A percentile compares a stretch with the other conserved stretches of the same genome.
Evolutionary conservation across 2,329 filamentous ascomycete species (phyloP).

Genomic region (Plectosphaerella cucumerina): DNA sequence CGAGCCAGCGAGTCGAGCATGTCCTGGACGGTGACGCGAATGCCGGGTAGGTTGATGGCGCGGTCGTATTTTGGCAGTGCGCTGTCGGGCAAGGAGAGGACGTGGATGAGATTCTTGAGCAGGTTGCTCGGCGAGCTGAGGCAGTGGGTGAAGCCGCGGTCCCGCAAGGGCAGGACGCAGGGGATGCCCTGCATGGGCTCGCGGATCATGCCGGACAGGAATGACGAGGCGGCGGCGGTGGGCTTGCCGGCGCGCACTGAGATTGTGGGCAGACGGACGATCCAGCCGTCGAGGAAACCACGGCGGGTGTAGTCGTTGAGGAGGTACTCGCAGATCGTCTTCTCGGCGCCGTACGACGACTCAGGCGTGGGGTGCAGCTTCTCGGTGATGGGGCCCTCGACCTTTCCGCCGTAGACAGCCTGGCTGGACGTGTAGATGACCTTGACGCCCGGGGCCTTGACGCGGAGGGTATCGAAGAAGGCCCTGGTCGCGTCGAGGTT

Average conservation of each 20-base stretch:
- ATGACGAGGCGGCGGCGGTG: constrained; percentile 56
- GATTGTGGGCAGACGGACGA: constrained; percentile 54
- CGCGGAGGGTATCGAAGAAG: constrained; percentile 42
- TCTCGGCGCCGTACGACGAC: constrained; percentile 50
- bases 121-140: constrained; percentile 42
- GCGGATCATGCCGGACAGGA: constrained; percentile 58
- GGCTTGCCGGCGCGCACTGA: constrained; percentile 57
- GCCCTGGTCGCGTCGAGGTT: constrained; percentile 49
- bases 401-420: constrained; percentile 46
- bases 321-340: constrained; percentile 49
- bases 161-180: constrained; percentile 35
- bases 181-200: constrained; percentile 49
- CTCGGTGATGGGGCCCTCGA: constrained; percentile 41
- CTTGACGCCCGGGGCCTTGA: constrained; percentile 38
- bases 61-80: constrained; percentile 34
- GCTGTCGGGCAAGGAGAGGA: constrained; percentile 33
- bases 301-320: constrained; percentile 46
- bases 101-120: constrained; percentile 38
- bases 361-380: constrained; percentile 42
- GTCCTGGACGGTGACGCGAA: constrained; percentile 46
- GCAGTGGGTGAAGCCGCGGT: constrained; percentile 17
- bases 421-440: constrained; percentile 50
- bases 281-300: constrained; percentile 51
- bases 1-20: constrained; percentile 46
- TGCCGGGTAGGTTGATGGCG: constrained; percentile 47